Evolutionary conservation across 257 asterid species (phyloP).

Genomic region (Nicotiana knightiana): DNA sequence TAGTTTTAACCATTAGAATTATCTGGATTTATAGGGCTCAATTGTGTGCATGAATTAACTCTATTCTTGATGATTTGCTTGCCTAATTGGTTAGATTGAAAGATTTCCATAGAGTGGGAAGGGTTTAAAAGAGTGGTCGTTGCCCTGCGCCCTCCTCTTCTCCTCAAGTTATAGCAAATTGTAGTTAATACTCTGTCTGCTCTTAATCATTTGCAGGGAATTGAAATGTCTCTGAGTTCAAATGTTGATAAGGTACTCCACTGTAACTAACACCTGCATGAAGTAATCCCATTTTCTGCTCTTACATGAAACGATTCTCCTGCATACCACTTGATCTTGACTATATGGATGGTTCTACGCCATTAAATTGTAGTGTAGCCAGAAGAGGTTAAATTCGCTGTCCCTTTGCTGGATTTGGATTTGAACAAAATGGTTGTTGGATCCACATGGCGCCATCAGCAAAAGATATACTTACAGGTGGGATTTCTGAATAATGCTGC

Average conservation of each 20-base stretch:
- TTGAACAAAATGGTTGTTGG: constrained; percentile 74
- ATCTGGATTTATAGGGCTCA: not conserved
- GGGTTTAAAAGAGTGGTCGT: not conserved
- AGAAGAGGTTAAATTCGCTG: constrained; percentile 87
- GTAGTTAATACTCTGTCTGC: not conserved
- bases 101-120: not conserved
- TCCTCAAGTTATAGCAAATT: not conserved
- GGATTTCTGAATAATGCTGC: constrained; percentile 12
- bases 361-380: constrained; percentile 58
- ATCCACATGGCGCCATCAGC: constrained; percentile 72
- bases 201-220: constrained; percentile 59
- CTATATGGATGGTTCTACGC: constrained; percentile 30
- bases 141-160: not conserved
- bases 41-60: not conserved
- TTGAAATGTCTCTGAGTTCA: constrained; percentile 63
- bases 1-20: not conserved
- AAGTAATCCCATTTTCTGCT: not conserved
- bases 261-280: constrained; percentile 14
- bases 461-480: constrained; percentile 87
- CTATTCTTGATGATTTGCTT: not conserved
- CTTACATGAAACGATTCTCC: constrained; percentile 4
- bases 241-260: constrained; percentile 59
- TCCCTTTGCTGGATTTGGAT: constrained; percentile 81
- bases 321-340: constrained; percentile 21
- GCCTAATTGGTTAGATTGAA: not conserved